These are phyloP conservation scores for Boletales sp. DNA, from an alignment of 768 basidiomycete species.

Conservation along the genomic window DNA sequence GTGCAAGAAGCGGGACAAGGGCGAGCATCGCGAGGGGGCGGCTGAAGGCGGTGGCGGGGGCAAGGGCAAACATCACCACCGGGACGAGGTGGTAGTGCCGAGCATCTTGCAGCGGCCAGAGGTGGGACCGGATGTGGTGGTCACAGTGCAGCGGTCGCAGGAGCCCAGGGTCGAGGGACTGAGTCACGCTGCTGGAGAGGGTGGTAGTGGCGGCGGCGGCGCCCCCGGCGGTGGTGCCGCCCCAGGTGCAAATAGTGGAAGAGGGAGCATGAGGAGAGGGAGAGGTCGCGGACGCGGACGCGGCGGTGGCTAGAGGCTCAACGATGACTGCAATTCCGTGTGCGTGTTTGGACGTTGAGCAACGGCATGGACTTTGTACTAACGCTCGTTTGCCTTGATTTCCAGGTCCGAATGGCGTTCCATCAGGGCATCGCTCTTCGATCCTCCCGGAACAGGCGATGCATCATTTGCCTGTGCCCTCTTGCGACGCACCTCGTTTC, in stretches of 20 bases:
- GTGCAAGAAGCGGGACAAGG: constrained; percentile 35
- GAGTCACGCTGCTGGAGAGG: neutral
- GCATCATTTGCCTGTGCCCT: too few relatives aligned
- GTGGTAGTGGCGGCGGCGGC: neutral
- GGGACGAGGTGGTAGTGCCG: constrained; percentile 11
- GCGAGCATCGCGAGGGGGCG: constrained; percentile 12
- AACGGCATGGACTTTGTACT: too few relatives aligned
- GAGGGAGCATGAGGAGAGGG: constrained; percentile 26
- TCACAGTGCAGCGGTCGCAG: constrained; percentile 10
- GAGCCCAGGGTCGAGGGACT: neutral
- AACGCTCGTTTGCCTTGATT: too few relatives aligned
- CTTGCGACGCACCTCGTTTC: too few relatives aligned
- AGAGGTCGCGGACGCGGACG: constrained; percentile 30
- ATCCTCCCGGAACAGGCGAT: too few relatives aligned
- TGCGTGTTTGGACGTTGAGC: neutral
- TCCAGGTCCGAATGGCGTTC: too few relatives aligned
- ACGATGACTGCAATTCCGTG: neutral
- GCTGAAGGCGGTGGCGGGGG: neutral
- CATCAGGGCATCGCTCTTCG: too few relatives aligned
- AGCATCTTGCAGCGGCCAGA: constrained; percentile 27
- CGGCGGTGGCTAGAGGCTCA: constrained; percentile 22
- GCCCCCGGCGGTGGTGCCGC: neutral
- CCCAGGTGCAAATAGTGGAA: constrained; percentile 4
- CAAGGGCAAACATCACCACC: constrained; percentile 16
- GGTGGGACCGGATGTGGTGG: constrained; percentile 7